Base-by-base conservation (phyloP, 495 filamentous ascomycete species). In the Daldinia grandis region DNA sequence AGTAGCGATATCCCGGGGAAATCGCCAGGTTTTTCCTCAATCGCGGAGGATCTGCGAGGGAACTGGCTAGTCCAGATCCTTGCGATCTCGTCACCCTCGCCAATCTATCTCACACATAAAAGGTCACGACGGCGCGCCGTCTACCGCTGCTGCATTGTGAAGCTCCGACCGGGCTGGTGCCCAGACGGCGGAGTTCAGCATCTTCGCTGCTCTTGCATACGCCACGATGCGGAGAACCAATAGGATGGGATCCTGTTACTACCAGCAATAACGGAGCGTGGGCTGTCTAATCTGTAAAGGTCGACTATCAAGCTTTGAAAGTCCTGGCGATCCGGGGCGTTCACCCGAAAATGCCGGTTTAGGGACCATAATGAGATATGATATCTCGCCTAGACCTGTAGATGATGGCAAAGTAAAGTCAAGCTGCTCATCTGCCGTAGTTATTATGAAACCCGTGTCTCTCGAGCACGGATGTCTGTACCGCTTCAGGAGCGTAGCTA, bases 41-140 rank as follows among this genome's bases (percentile, higher is more conserved):
- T 40, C 33, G 28, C 53, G 58, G 7, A 42, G 38, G 61, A 73
- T 69, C 65, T 58, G 51, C 56, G 42, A 60, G 44, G 17, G 25
- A 35, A 56, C 50, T 62, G 27, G 65, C 42, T 47, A 44, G 33
- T 42, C 25, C n/a, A 50, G 49, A 66, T 40, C 70, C 60, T 61
- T 50, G 62, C 65, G 57, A 73, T 69, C 60, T 62, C 62, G 25
- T 69, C 35, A 64, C 38, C 37, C 65, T 73, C 70, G 70, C 64
- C 58, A 69, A 73, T 73, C 70, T 73, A 66, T 66, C 65, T 57
- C 65, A 62, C 47, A 73, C 55, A 55, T 72, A 64, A 47, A 57
- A 58, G 42, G 42, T 51, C 31, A 30, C 31, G 25, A 62, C 57
- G 15, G 35, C 35, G 28, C 37, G 42, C 61, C 33, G 49, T 10